Evolutionary conservation across 1,284 basidiomycete species (phyloP).

Genomic region (Malassezia equina): DNA sequence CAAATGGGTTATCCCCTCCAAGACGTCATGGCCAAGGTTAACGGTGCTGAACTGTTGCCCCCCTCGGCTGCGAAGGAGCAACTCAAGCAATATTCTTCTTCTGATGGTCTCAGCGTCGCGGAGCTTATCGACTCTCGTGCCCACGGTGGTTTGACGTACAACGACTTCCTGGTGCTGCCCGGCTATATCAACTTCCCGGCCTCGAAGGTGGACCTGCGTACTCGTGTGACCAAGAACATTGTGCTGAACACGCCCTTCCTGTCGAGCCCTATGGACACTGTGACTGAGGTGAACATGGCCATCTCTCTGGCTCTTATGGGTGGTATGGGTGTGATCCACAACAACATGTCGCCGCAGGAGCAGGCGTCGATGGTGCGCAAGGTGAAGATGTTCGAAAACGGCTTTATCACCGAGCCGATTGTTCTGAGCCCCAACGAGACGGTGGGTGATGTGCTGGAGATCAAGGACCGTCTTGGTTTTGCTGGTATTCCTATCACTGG

Average conservation of each 20-base stretch:
- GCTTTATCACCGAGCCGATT: constrained; percentile 85
- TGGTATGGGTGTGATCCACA: constrained; percentile 96
- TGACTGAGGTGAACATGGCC: constrained; percentile 95
- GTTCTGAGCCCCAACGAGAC: constrained; percentile 66
- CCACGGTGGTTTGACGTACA: constrained; percentile 93
- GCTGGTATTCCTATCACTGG: constrained; percentile 96
- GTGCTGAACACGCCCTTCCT: constrained; percentile 89
- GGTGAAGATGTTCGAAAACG: constrained; percentile 91
- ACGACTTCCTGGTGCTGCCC: constrained; percentile 54
- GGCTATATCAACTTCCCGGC: constrained; percentile 92
- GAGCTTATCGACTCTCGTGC: constrained; percentile 82
- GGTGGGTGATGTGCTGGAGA: constrained; percentile 82
- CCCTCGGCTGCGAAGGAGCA: constrained; percentile 32
- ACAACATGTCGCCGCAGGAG: constrained; percentile 77
- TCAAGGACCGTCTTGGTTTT: constrained; percentile 86
- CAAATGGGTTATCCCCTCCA: not conserved
- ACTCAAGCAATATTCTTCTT: constrained; percentile 56
- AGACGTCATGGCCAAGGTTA: constrained; percentile 16
- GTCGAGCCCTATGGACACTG: constrained; percentile 98
- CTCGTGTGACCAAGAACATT: constrained; percentile 80
- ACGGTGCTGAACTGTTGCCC: constrained; percentile 22
- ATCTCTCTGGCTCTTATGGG: constrained; percentile 60
- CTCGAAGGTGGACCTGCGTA: constrained; percentile 69
- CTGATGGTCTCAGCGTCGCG: constrained; percentile 74
- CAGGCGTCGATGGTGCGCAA: constrained; percentile 95